These are phyloP conservation scores for Cordia subcordata DNA, from an alignment of 257 asterid genomes.

Conservation along the genomic window DNA sequence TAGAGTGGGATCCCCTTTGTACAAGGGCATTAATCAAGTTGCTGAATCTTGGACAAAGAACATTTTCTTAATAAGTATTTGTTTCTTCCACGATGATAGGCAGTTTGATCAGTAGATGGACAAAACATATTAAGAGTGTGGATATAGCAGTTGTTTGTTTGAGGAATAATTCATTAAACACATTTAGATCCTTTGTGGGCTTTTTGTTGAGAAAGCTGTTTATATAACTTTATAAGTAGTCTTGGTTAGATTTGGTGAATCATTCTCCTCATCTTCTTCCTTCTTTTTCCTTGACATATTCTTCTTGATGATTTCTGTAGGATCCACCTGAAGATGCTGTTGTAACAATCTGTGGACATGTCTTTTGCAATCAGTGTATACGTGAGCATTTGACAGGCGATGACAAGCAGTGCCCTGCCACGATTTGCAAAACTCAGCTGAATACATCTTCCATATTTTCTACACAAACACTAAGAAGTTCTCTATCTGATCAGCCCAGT, in stretches of 20 bases:
- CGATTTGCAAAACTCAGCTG: slow-evolving; percentile 68
- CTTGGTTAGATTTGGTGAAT: slow-evolving; percentile 6
- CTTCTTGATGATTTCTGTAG: slow-evolving; percentile 32
- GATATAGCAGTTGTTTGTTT: too few relatives aligned
- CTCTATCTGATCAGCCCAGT: slow-evolving; percentile 45
- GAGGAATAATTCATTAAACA: too few relatives aligned
- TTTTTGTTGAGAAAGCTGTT: neutral
- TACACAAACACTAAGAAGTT: slow-evolving; percentile 45
- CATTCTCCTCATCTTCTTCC: neutral
- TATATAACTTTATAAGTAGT: neutral
- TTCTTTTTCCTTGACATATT: slow-evolving; percentile 6
- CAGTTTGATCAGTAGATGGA: too few relatives aligned
- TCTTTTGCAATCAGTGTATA: slow-evolving; percentile 93
- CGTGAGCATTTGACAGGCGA: slow-evolving; percentile 79
- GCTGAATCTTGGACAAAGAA: too few relatives aligned
- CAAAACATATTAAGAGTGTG: too few relatives aligned
- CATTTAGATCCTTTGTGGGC: too few relatives aligned
- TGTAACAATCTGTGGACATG: slow-evolving; percentile 86
- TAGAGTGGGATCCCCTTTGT: too few relatives aligned
- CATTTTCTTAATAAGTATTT: too few relatives aligned
- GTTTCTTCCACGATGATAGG: too few relatives aligned
- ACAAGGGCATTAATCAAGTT: too few relatives aligned
- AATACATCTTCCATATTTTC: slow-evolving; percentile 55
- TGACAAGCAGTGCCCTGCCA: slow-evolving; percentile 70
- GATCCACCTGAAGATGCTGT: slow-evolving; percentile 98